Evolutionary conservation across 805 yeast species (phyloP), one percentile per base, ranked within the genome.

Genomic region (Starmerella powellii): DNA sequence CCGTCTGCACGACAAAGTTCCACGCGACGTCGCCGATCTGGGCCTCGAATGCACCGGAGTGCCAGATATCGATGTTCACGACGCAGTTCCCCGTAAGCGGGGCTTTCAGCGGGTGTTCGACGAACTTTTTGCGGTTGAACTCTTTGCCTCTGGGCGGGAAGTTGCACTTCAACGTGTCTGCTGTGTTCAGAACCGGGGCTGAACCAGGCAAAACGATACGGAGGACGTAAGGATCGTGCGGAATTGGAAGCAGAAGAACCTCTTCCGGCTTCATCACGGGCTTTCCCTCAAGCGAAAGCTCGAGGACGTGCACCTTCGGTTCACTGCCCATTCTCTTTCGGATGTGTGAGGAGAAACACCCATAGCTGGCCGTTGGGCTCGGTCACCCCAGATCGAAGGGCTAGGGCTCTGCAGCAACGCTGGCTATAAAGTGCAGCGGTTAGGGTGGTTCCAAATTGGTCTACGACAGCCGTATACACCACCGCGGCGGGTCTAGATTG

Each of bases 31-130:
- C 86, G 10, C 79, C 70, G 17, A 81, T 65, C 55, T 77, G 82
- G 60, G 75, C 87, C 45, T 80, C 71, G 61, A 71, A 88, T 2
- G 93, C 72, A 2, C 98, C 98, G 1, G 95, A 86, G 6, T 56
- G 61, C 55, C 61, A 74, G 41, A 88, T 73, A 8, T 72, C 67
- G 38, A 88, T 66, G 46, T 72, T 75, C 16, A 87, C 62, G 28
- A 64, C 59, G 38, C 73, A 66, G 57, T 86, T 91, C 39, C 70
- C 76, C 57, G 87, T 78, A 1, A 76, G 66, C n/a, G 16, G 26
- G 15, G 38, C 16, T 5, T 73, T 63, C 21, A 63, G 49, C 17
- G 41, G 80, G 68, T 32, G 68, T 57, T 73, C 68, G 47, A 69
- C 66, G 58, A 72, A 83, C 38, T 62, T 66, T 33, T 67, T 58